Base-by-base conservation (phyloP, 75 land plant species). In the Picea sitchensis region DNA sequence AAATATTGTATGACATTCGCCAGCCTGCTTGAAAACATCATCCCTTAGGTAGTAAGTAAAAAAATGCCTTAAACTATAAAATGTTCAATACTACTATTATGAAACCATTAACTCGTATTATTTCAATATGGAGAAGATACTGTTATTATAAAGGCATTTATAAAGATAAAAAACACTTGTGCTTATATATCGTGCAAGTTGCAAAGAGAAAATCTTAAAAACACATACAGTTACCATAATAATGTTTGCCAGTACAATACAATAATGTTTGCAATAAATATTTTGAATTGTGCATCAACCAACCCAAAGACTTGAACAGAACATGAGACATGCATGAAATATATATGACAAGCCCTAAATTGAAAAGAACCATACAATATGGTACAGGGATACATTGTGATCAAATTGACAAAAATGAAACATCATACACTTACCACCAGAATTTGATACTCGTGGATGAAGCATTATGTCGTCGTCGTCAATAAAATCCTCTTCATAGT, bases 401-500 rank as follows among this genome's bases (percentile, higher is more conserved):
- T 15, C 36, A 65, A 32, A 9, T 36, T 62, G 30, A 62, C 63
- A 18, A 61, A 4, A 61, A 61, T 17, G 21, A 12, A 65, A 65
- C 41, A 65, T 31, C 69, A 65, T 32, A 65, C 38, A 38, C 32
- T 18, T 84, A 91, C 94, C 94, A 80, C 92, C 85, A 77, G 82
- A 86, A 21, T 82, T 88, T 11, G 68, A 90, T 21, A 44, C 58
- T 60, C 88, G 78, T 17, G 86, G 79, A 62, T 77, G 57, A 5
- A 84, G 59, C 64, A 62, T 82, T 77, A 81, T 91, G 47, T 86
- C 87, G 18, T 71, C 84, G 38, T 83, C 82, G 21, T 75, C 84
- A 67, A 80, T 71, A 21, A 83, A 73, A 30, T 75, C 84, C 56
- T 76, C 79, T 14, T 88, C 90, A 36, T 79, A 77, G 2, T 90